These are phyloP conservation scores for Atalantia buxifolia DNA, from an alignment of 345 rosid genomes.

Conservation along the genomic window DNA sequence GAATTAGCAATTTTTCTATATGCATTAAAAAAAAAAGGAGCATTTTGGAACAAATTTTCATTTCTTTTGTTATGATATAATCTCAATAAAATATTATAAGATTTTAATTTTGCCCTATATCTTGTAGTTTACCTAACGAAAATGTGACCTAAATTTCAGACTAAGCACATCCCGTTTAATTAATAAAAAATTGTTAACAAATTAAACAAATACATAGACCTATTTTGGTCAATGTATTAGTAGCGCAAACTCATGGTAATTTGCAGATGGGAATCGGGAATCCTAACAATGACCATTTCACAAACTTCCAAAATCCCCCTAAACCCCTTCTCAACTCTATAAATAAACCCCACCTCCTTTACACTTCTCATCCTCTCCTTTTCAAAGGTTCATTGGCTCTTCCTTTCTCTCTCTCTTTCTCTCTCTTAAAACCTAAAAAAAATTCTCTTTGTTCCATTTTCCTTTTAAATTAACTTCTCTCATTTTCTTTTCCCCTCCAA, in stretches of 20 bases:
- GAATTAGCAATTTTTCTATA: no score
- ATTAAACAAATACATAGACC: neutral
- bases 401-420: neutral
- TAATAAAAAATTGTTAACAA: neutral
- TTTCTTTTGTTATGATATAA: neutral
- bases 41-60: neutral
- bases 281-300: neutral
- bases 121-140: neutral
- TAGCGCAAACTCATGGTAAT: neutral
- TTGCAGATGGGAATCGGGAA: neutral
- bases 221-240: neutral
- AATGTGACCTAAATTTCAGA: neutral
- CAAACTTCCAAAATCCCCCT: conserved; percentile 13
- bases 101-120: neutral
- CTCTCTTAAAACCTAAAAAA: neutral
- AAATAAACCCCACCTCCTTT: conserved; percentile 10
- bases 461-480: neutral
- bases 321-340: conserved; percentile 6
- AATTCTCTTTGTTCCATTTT: neutral
- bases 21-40: no score
- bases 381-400: neutral
- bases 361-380: neutral
- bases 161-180: no score
- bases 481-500: neutral
- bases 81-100: neutral